Conservation (phyloP, 192 early-diverging fungal species). For the Gigaspora rosea region DNA sequence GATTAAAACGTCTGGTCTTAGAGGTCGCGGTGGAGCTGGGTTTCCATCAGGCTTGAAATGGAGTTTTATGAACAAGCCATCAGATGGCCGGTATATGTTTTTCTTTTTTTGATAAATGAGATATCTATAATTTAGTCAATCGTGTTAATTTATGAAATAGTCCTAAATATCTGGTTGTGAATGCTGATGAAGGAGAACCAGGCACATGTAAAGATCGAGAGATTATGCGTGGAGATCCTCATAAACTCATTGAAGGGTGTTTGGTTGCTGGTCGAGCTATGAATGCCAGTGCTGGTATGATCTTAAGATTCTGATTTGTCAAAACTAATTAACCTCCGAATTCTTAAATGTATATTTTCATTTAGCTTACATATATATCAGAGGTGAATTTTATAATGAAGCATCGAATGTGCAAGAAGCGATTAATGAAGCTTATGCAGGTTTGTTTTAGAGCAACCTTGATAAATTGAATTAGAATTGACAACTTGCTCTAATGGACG, state of each 20-base stretch:
- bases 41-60: conserved; percentile 98
- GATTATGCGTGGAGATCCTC: conserved; percentile 87
- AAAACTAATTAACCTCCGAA: background rate
- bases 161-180: conserved; percentile 95
- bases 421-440: conserved; percentile 96
- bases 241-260: conserved; percentile 98
- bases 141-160: conserved; percentile 35
- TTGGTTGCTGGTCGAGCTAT: conserved; percentile 94
- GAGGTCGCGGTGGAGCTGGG: conserved; percentile 95
- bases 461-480: background rate
- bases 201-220: conserved; percentile 99
- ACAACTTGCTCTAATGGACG: no score
- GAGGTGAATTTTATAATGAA: conserved; percentile 97
- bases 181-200: conserved; percentile 98
- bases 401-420: conserved; percentile 90
- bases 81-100: conserved; percentile 63
- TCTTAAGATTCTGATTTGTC: background rate
- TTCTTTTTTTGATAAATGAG: background rate
- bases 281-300: conserved; percentile 84
- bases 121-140: background rate
- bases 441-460: background rate
- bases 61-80: conserved; percentile 98
- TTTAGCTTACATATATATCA: conserved; percentile 93
- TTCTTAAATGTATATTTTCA: background rate
- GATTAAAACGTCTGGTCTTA: conserved; percentile 92